Conservation (phyloP, 2,329 filamentous ascomycete genomes). For the Dactylella cylindrospora region DNA sequence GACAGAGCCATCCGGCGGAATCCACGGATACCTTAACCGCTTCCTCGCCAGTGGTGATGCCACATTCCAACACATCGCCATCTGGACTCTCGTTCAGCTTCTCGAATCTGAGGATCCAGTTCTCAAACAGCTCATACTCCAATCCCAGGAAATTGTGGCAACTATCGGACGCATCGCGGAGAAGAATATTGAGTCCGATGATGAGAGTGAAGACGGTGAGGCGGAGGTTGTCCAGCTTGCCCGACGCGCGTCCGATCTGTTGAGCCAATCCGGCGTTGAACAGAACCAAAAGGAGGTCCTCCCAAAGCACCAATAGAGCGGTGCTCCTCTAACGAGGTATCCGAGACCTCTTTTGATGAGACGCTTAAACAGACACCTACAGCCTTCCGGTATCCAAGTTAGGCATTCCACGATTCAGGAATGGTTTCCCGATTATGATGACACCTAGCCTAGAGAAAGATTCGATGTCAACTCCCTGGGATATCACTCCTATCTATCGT, state of each 20-base stretch:
- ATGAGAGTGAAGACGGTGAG: slow-evolving; percentile 56
- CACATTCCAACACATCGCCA: slow-evolving; percentile 98
- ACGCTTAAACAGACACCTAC: slow-evolving; percentile 11
- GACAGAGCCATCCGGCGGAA: slow-evolving; percentile 87
- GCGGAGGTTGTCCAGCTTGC: slow-evolving; percentile 61
- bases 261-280: slow-evolving; percentile 75
- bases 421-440: neutral
- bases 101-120: slow-evolving; percentile 92
- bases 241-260: slow-evolving; percentile 81
- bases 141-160: slow-evolving; percentile 85
- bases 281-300: slow-evolving; percentile 71
- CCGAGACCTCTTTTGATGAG: slow-evolving; percentile 23
- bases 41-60: slow-evolving; percentile 93
- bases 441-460: neutral
- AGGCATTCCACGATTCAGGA: slow-evolving; percentile 10
- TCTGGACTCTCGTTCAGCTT: slow-evolving; percentile 94
- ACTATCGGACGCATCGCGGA: slow-evolving; percentile 92
- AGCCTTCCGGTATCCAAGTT: slow-evolving; percentile 7
- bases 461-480: neutral
- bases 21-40: slow-evolving; percentile 89
- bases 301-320: slow-evolving; percentile 37
- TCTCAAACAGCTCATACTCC: slow-evolving; percentile 82
- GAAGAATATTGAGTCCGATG: slow-evolving; percentile 81
- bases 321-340: slow-evolving; percentile 28
- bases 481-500: neutral